Evolutionary conservation across 371 early-diverging fungal species (phyloP).

Genomic region (Actinomucor elegans): DNA sequence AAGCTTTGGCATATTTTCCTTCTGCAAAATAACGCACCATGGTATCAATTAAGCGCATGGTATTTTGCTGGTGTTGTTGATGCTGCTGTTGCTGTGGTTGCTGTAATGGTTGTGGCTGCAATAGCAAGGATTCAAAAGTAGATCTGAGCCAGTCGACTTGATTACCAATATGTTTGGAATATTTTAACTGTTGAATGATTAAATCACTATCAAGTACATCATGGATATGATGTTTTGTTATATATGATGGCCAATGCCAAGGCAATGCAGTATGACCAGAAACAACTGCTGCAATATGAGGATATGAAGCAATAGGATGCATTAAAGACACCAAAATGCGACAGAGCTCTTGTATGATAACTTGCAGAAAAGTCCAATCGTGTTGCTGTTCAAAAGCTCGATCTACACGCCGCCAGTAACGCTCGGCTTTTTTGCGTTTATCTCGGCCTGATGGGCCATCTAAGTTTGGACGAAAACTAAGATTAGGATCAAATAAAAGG

Average conservation of each 20-base stretch:
- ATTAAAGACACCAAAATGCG: conserved; percentile 59
- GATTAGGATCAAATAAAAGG: conserved; percentile 68
- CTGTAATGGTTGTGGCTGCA: too few species aligned
- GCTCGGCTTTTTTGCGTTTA: conserved; percentile 44
- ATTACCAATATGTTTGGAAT: background rate
- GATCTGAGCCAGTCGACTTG: background rate
- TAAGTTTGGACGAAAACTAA: conserved; percentile 71
- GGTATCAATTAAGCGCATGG: too few species aligned
- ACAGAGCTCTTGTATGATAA: conserved; percentile 57
- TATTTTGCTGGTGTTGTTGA: too few species aligned
- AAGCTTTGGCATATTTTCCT: conserved; percentile 46
- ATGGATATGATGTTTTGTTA: conserved; percentile 2
- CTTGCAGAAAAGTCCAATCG: conserved; percentile 10
- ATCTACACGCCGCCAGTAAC: conserved; percentile 64
- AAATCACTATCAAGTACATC: conserved; percentile 38
- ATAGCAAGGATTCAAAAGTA: conserved; percentile 34
- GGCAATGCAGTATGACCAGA: background rate
- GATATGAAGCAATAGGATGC: conserved; percentile 19
- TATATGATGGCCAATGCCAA: conserved; percentile 12
- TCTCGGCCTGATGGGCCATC: conserved; percentile 58
- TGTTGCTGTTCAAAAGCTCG: conserved; percentile 9
- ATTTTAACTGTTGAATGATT: conserved; percentile 45
- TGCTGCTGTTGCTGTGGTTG: background rate
- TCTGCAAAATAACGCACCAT: conserved; percentile 20
- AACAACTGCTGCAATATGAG: too few species aligned